Percentiles rank a stretch among this genome's conserved stretches.
These are phyloP conservation scores for Tulasnella sp. DNA, from an alignment of 768 basidiomycete species.

Conservation along the genomic window DNA sequence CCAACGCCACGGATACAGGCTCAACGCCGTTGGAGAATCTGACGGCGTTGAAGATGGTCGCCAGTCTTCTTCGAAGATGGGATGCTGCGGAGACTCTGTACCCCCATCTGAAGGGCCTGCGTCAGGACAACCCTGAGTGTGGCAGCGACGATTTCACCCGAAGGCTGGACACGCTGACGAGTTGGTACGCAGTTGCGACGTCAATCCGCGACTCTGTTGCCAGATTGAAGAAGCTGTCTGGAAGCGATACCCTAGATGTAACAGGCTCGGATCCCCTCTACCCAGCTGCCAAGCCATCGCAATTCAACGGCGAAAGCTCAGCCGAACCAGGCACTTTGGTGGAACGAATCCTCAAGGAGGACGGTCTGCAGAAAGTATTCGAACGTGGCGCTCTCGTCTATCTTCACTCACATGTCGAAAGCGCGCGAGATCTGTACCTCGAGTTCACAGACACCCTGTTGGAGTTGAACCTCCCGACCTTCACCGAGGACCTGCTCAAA, in stretches of 20 bases:
- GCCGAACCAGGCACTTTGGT: slow-evolving; percentile 77
- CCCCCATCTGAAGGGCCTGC: slow-evolving; percentile 70
- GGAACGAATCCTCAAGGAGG: slow-evolving; percentile 89
- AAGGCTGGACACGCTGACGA: slow-evolving; percentile 80
- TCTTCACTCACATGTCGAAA: slow-evolving; percentile 74
- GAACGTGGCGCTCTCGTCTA: slow-evolving; percentile 81
- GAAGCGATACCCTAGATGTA: slow-evolving; percentile 82
- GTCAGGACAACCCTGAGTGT: slow-evolving; percentile 63
- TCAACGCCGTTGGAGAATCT: not conserved
- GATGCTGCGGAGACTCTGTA: slow-evolving; percentile 81
- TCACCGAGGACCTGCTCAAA: slow-evolving; percentile 78
- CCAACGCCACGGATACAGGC: not conserved
- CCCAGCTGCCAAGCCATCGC: slow-evolving; percentile 34
- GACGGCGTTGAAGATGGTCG: slow-evolving; percentile 42
- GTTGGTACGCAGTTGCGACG: slow-evolving; percentile 81
- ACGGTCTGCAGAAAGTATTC: slow-evolving; percentile 89
- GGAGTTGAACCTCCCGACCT: slow-evolving; percentile 84
- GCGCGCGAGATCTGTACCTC: slow-evolving; percentile 79
- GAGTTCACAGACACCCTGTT: slow-evolving; percentile 62
- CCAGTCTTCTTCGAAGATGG: slow-evolving; percentile 56
- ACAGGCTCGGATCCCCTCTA: slow-evolving; percentile 32
- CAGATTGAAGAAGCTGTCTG: slow-evolving; percentile 66
- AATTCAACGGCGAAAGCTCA: slow-evolving; percentile 28
- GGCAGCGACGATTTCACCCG: slow-evolving; percentile 55
- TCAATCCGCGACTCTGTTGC: slow-evolving; percentile 74